A percentile compares a stretch with the other conserved stretches of the same genome.
Evolutionary conservation across 2,329 filamentous ascomycete species (phyloP).

Genomic region (Sclerotinia spermophila): DNA sequence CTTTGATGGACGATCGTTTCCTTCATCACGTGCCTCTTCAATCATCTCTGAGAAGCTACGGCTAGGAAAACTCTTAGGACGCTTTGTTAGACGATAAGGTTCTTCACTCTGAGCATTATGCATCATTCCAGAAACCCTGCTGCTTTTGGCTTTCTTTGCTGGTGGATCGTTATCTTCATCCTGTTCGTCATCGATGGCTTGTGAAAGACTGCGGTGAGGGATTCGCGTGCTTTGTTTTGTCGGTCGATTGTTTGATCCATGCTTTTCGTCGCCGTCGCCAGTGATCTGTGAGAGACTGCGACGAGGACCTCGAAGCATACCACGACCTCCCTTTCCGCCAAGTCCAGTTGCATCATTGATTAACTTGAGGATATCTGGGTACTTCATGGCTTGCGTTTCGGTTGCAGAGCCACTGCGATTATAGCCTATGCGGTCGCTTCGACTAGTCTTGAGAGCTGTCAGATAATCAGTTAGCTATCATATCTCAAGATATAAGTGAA

Average conservation of each 20-base stretch:
- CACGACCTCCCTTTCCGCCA: constrained; percentile 1
- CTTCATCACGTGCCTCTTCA: not conserved
- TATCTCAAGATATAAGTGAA: not conserved
- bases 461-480: not conserved
- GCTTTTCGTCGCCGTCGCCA: not conserved
- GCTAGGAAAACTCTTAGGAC: not conserved
- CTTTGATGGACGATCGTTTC: not conserved
- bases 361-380: not conserved
- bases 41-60: not conserved
- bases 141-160: not conserved
- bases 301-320: not conserved
- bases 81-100: not conserved
- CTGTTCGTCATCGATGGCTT: not conserved
- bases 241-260: not conserved
- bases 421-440: not conserved
- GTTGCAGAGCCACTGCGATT: constrained; percentile 2
- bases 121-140: not conserved
- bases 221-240: not conserved
- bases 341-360: not conserved
- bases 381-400: constrained; percentile 6
- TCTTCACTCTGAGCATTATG: not conserved
- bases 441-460: constrained; percentile 5
- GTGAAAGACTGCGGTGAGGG: not conserved
- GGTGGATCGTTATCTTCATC: not conserved
- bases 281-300: not conserved